Percentiles rank a stretch among this genome's conserved stretches.
Evolutionary conservation across 768 basidiomycete genomes (phyloP).

Genomic region (Mycena haematopus): DNA sequence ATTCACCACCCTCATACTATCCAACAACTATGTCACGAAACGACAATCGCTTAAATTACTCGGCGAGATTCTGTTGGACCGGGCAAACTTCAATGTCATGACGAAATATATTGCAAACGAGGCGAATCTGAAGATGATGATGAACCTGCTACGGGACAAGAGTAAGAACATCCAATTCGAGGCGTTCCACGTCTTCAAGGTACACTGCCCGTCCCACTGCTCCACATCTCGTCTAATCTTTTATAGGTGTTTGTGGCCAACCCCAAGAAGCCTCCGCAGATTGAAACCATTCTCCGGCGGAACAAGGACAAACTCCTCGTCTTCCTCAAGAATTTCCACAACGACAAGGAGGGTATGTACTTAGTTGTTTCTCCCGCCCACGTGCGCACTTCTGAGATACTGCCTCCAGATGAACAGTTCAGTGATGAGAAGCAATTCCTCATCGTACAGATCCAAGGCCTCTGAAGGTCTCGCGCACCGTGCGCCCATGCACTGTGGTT

Average conservation of each 20-base stretch:
- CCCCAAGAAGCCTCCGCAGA: slow-evolving; percentile 97
- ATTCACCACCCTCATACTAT: slow-evolving; percentile 91
- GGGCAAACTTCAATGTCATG: slow-evolving; percentile 99
- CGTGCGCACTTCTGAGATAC: not conserved
- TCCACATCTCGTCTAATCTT: not conserved
- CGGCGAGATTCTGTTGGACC: slow-evolving; percentile 96
- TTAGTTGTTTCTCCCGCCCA: not conserved
- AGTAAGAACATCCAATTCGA: slow-evolving; percentile 99
- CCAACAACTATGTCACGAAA: slow-evolving; percentile 98
- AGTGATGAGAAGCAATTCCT: slow-evolving; percentile 97
- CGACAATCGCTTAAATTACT: slow-evolving; percentile 97
- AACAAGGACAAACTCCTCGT: slow-evolving; percentile 93
- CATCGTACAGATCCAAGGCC: slow-evolving; percentile 86
- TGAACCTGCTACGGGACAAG: slow-evolving; percentile 97
- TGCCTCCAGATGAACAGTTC: slow-evolving; percentile 86
- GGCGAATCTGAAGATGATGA: slow-evolving; percentile 99
- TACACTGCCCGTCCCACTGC: slow-evolving; percentile 39
- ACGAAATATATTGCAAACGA: slow-evolving; percentile 96
- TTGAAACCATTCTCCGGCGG: slow-evolving; percentile 86
- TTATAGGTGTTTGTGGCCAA: slow-evolving; percentile 95
- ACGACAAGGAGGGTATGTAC: slow-evolving; percentile 90
- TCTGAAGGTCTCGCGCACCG: slow-evolving; percentile 45
- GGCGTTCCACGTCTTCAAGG: slow-evolving; percentile 99
- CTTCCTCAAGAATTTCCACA: slow-evolving; percentile 94
- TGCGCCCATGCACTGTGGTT: not conserved